A percentile compares a stretch with the other conserved stretches of the same genome.
Conservation (phyloP, 192 early-diverging fungal genomes). For the Gamsiella multidivaricata region DNA sequence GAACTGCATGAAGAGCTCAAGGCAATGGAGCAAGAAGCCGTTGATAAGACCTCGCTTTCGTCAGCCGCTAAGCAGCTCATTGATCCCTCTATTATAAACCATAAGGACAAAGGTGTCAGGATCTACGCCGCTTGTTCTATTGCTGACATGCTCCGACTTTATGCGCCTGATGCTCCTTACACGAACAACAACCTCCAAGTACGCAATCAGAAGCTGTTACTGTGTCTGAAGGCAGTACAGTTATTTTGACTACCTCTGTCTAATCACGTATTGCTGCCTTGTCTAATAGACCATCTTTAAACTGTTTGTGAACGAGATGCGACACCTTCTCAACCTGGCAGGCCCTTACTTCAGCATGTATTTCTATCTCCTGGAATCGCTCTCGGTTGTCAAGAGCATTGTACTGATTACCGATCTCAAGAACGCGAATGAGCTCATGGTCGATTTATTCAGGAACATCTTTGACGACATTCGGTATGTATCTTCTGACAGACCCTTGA, state of each 20-base stretch:
- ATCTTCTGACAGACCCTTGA: background rate
- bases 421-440: slow-evolving; percentile 80
- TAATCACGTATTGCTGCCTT: background rate
- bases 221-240: background rate
- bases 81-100: slow-evolving; percentile 70
- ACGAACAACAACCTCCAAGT: slow-evolving; percentile 78
- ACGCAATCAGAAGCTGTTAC: background rate
- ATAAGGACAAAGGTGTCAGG: slow-evolving; percentile 85
- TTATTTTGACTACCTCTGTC: too few species aligned
- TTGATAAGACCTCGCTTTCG: slow-evolving; percentile 75
- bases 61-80: slow-evolving; percentile 75
- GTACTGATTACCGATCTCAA: slow-evolving; percentile 82
- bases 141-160: slow-evolving; percentile 91
- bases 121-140: slow-evolving; percentile 86
- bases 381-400: slow-evolving; percentile 86
- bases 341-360: slow-evolving; percentile 77
- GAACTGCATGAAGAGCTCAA: slow-evolving; percentile 79
- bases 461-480: slow-evolving; percentile 75
- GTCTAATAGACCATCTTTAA: slow-evolving; percentile 76
- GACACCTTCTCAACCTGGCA: slow-evolving; percentile 65
- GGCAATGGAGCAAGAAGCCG: slow-evolving; percentile 79
- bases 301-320: slow-evolving; percentile 84
- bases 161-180: slow-evolving; percentile 95
- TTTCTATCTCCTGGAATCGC: slow-evolving; percentile 89
- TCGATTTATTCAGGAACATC: slow-evolving; percentile 74